phyloP scores from a whole-genome alignment of 306 rosid genomes.

The Cucumis melo region DNA sequence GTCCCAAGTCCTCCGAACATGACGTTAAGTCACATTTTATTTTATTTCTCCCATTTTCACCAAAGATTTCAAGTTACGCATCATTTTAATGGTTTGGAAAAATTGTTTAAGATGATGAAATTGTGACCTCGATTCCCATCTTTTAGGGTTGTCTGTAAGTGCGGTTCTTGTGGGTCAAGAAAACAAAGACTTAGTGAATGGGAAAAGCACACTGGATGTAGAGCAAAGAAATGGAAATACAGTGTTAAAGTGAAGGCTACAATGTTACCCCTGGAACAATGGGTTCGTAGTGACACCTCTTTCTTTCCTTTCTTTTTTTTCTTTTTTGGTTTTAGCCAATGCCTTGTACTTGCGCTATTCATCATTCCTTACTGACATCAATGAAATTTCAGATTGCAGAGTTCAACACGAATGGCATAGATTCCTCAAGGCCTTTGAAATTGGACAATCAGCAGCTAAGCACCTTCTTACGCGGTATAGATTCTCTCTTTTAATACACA shows the following conservation, averaged over 20 bases:
- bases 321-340: background rate
- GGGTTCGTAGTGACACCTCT: conserved; percentile 43
- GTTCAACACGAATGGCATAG: conserved; percentile 29
- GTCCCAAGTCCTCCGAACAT: conserved; percentile 36
- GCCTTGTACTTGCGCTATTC: background rate
- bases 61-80: background rate
- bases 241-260: conserved; percentile 88
- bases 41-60: background rate
- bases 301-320: background rate
- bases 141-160: conserved; percentile 64
- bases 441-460: conserved; percentile 59
- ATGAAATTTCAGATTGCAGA: conserved; percentile 51
- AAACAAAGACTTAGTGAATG: conserved; percentile 85
- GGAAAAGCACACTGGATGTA: conserved; percentile 91
- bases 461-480: conserved; percentile 60
- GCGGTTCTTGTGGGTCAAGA: conserved; percentile 65
- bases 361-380: conserved; percentile 12
- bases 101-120: background rate
- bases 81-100: background rate
- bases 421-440: conserved; percentile 29
- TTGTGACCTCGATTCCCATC: conserved; percentile 1
- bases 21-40: background rate
- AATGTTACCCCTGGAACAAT: conserved; percentile 77
- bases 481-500: background rate
- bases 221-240: conserved; percentile 94